These are phyloP conservation scores for Cercospora sesami DNA, from an alignment of 2,329 filamentous ascomycete species.

Conservation along the genomic window DNA sequence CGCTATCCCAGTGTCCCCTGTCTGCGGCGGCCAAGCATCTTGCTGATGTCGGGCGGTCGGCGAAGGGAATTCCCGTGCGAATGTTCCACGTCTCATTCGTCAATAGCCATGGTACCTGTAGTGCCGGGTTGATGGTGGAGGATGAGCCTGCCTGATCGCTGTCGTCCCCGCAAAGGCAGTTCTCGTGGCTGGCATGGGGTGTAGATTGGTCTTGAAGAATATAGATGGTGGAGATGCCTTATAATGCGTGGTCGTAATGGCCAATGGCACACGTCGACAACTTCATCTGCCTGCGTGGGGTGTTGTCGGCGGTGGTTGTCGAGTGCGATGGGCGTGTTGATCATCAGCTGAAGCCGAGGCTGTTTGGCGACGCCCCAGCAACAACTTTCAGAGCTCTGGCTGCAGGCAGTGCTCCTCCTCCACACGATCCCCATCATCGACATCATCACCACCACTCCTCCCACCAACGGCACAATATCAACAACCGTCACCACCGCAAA, in stretches of 20 bases:
- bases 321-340: conserved; percentile 13
- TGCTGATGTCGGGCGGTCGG: too few species aligned
- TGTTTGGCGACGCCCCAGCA: conserved; percentile 2
- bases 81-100: background rate
- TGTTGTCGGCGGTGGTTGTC: conserved; percentile 3
- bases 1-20: too few species aligned
- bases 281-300: conserved; percentile 8
- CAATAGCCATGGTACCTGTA: background rate
- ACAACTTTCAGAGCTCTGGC: background rate
- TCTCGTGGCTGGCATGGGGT: background rate
- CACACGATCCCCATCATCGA: background rate
- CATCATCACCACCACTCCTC: background rate
- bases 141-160: conserved; percentile 6
- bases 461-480: background rate
- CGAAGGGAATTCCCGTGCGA: background rate
- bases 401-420: background rate
- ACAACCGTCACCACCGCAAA: background rate
- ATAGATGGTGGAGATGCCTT: background rate
- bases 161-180: conserved; percentile 13
- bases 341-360: conserved; percentile 12
- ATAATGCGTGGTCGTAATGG: background rate
- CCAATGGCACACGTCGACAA: conserved; percentile 5
- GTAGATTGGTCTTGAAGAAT: background rate
- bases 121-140: background rate
- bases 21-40: too few species aligned